phyloP scores from a whole-genome alignment of 2,329 filamentous ascomycete species.

The Aspergillus sojae region DNA sequence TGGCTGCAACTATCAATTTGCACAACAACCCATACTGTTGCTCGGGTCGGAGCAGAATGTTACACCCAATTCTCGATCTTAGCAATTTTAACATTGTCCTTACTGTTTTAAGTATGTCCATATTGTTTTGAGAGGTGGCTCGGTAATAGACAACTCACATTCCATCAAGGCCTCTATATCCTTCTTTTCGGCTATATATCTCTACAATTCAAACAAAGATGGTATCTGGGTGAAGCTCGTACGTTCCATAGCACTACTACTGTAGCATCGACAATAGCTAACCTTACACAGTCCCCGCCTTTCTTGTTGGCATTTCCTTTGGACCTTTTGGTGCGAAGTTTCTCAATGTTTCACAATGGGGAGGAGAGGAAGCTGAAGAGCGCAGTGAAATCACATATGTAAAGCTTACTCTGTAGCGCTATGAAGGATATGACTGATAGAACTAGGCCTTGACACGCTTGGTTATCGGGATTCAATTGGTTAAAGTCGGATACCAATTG shows the following conservation, averaged over 20 bases:
- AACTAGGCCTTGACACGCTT: slow-evolving; percentile 55
- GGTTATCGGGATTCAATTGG: slow-evolving; percentile 64
- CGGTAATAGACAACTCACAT: slow-evolving; percentile 9
- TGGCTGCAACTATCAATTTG: not conserved
- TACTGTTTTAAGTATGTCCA: slow-evolving; percentile 33
- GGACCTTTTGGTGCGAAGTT: slow-evolving; percentile 60
- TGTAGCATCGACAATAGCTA: slow-evolving; percentile 1
- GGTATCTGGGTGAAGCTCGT: slow-evolving; percentile 47
- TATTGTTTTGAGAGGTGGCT: not conserved
- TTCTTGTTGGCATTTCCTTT: slow-evolving; percentile 57
- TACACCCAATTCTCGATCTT: slow-evolving; percentile 39
- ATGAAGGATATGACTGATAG: slow-evolving; percentile 10
- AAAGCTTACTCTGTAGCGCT: slow-evolving; percentile 10
- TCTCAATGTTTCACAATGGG: slow-evolving; percentile 49
- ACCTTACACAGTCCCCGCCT: slow-evolving; percentile 53
- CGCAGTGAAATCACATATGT: slow-evolving; percentile 47
- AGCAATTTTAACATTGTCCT: slow-evolving; percentile 39
- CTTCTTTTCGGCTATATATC: slow-evolving; percentile 39
- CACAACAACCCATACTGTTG: not conserved
- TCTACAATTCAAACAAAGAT: slow-evolving; percentile 40
- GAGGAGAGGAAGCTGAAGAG: slow-evolving; percentile 34
- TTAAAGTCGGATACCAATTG: slow-evolving; percentile 65
- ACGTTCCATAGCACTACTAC: slow-evolving; percentile 10
- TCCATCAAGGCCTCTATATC: slow-evolving; percentile 33
- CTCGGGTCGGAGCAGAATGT: slow-evolving; percentile 27